These are phyloP conservation scores for Hysterium pulicare DNA, from an alignment of 2,329 filamentous ascomycete genomes.

Conservation along the genomic window DNA sequence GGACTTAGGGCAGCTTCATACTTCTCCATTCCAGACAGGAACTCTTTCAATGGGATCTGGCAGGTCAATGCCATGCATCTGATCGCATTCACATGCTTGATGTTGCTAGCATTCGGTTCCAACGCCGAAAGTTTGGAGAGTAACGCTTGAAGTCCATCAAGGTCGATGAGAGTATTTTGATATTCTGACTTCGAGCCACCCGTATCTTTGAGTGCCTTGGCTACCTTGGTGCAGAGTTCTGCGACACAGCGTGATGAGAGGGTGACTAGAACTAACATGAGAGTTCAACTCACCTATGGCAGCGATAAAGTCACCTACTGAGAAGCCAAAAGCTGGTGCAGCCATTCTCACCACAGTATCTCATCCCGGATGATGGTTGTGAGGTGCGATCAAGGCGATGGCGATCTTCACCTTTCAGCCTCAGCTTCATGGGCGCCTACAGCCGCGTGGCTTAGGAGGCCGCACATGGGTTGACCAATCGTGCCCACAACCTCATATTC, in stretches of 20 bases:
- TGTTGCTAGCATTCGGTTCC: constrained; percentile 19
- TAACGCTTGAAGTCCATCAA: constrained; percentile 16
- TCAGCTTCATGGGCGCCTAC: no score
- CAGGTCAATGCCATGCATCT: constrained; percentile 23
- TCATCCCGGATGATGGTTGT: no score
- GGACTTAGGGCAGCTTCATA: constrained; percentile 17
- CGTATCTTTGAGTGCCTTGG: constrained; percentile 15
- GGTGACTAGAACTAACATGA: no score
- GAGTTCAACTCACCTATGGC: constrained; percentile 14
- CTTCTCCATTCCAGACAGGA: constrained; percentile 16
- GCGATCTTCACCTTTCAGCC: no score
- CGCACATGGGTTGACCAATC: no score
- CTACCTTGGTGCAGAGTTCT: constrained; percentile 20
- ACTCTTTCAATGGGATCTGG: constrained; percentile 17
- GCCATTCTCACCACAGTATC: no score
- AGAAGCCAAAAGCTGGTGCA: constrained; percentile 22
- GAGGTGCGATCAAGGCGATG: no score
- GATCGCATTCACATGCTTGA: constrained; percentile 21
- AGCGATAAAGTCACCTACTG: constrained; percentile 23
- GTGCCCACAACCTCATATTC: no score
- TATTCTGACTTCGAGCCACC: constrained; percentile 20
- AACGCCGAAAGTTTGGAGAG: constrained; percentile 13
- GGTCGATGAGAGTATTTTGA: constrained; percentile 17
- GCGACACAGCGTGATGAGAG: not conserved
- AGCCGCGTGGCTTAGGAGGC: no score